A percentile compares a stretch with the other conserved stretches of the same genome.
Conservation (phyloP, 2,329 filamentous ascomycete genomes). For the Pseudocercospora cruenta region DNA sequence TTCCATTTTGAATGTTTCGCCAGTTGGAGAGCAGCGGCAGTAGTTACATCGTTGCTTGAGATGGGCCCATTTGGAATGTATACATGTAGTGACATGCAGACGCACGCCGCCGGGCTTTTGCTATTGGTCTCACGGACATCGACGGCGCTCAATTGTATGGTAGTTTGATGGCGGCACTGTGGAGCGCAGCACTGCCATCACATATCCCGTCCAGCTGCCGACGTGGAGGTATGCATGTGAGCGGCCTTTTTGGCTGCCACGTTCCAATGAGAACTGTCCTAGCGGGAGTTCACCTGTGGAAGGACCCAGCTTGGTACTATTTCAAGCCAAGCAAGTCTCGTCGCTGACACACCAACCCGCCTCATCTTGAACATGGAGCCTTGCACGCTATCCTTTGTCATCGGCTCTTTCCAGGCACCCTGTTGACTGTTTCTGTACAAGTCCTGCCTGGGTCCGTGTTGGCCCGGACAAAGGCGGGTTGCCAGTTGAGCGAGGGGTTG, state of each 20-base stretch:
- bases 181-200: constrained; percentile 3
- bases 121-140: constrained; percentile 4
- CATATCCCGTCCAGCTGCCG: constrained; percentile 4
- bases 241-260: not conserved
- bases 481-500: not conserved
- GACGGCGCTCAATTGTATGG: not conserved
- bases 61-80: constrained; percentile 8
- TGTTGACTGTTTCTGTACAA: constrained; percentile 3
- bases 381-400: constrained; percentile 5
- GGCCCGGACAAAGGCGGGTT: constrained; percentile 1
- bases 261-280: not conserved
- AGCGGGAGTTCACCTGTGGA: not conserved
- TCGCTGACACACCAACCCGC: constrained; percentile 1
- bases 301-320: not conserved
- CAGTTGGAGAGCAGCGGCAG: not conserved
- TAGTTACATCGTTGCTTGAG: not conserved
- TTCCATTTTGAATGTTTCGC: constrained; percentile 5
- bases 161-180: constrained; percentile 3
- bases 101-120: not conserved
- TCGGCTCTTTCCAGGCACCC: constrained; percentile 9
- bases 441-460: constrained; percentile 2
- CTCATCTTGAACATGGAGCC: constrained; percentile 6
- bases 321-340: not conserved
- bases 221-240: not conserved
- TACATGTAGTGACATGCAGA: constrained; percentile 1